A percentile compares a stretch with the other conserved stretches of the same genome.
phyloP scores from a whole-genome alignment of 78 protist genomes.

The Monocercomonoides exilis region DNA sequence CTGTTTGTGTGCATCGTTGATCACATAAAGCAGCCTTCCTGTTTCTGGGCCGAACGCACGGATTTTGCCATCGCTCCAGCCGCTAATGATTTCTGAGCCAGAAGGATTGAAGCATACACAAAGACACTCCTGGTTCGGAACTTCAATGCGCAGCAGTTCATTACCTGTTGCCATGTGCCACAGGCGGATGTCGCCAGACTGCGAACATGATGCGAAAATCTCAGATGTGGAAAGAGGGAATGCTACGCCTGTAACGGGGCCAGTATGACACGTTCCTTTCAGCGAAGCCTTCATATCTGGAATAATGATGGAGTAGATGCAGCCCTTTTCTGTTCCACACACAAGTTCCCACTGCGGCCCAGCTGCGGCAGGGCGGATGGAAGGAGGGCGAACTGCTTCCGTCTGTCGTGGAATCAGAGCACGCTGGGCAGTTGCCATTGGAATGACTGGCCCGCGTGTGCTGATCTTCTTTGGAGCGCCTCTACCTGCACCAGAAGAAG shows the following conservation, averaged over 20 bases:
- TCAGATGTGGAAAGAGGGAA: not conserved
- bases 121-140: not conserved
- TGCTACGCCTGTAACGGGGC: not conserved
- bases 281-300: not conserved
- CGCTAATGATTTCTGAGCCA: slow-evolving; percentile 21
- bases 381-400: not conserved
- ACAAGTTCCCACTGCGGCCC: not conserved
- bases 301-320: not conserved
- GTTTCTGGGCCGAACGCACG: slow-evolving; percentile 34
- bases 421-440: not conserved
- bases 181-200: slow-evolving; percentile 15
- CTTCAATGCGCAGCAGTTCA: slow-evolving; percentile 1
- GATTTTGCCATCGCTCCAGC: slow-evolving; percentile 35
- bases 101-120: not conserved
- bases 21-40: slow-evolving; percentile 23
- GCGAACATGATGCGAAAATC: not conserved
- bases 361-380: not conserved
- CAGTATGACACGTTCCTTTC: not conserved
- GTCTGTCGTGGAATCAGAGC: not conserved
- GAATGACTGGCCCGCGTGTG: not conserved
- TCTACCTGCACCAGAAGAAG: not conserved
- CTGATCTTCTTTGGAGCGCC: not conserved
- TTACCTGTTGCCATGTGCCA: not conserved
- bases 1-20: slow-evolving; percentile 20
- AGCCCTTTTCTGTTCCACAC: not conserved